A percentile compares a stretch with the other conserved stretches of the same genome.
Conservation (phyloP, 1,284 basidiomycete genomes). For the Ustilago loliicola region DNA sequence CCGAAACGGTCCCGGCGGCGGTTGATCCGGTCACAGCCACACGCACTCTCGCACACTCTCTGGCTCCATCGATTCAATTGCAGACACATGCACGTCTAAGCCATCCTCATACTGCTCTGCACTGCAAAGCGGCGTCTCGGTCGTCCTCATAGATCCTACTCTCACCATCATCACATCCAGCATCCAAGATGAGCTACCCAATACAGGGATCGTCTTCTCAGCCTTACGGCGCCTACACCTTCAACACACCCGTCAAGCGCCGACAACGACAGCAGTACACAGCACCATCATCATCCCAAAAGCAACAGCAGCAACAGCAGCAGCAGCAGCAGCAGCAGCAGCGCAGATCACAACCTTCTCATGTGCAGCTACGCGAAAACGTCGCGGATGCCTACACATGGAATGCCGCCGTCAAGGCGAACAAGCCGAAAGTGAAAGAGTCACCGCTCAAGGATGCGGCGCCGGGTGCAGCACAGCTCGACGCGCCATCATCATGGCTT, state of each 20-base stretch:
- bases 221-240: conserved; percentile 46
- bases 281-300: neutral
- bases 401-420: conserved; percentile 52
- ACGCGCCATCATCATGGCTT: conserved; percentile 46
- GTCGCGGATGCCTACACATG: conserved; percentile 48
- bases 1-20: neutral
- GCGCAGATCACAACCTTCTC: conserved; percentile 8
- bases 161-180: neutral
- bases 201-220: conserved; percentile 51
- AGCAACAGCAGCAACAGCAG: conserved; percentile 14
- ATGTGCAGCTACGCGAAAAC: conserved; percentile 28
- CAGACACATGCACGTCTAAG: neutral
- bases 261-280: conserved; percentile 21
- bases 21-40: conserved; percentile 1
- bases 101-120: neutral
- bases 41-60: neutral
- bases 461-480: conserved; percentile 46
- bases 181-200: conserved; percentile 42
- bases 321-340: conserved; percentile 19
- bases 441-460: conserved; percentile 49
- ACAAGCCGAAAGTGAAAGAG: conserved; percentile 35
- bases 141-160: neutral
- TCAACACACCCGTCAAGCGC: conserved; percentile 43
- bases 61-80: neutral
- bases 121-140: conserved; percentile 5